Evolutionary conservation across 73 alveolate species (phyloP).

Genomic region (Loxodes magnus): DNA sequence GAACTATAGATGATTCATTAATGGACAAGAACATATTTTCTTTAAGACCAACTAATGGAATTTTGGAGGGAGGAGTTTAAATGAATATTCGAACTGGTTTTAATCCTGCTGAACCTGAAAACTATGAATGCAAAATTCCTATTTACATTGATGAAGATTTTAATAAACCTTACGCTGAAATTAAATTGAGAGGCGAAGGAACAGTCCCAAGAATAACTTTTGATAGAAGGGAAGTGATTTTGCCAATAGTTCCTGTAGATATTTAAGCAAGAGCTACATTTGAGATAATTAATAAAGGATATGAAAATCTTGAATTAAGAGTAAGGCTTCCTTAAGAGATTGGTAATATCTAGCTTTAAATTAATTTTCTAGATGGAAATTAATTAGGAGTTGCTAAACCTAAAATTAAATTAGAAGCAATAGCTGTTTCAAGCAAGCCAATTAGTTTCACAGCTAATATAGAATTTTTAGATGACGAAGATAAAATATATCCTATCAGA

Average conservation of each 20-base stretch:
- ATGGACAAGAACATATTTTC: slow-evolving; percentile 55
- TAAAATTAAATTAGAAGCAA: slow-evolving; percentile 81
- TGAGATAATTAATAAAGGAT: slow-evolving; percentile 87
- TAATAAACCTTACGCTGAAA: slow-evolving; percentile 57
- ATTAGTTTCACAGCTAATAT: slow-evolving; percentile 88
- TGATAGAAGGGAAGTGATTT: slow-evolving; percentile 90
- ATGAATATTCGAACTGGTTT: slow-evolving; percentile 83
- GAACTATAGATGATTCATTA: slow-evolving; percentile 66
- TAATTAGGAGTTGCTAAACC: slow-evolving; percentile 66
- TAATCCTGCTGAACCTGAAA: slow-evolving; percentile 87
- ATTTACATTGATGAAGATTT: slow-evolving; percentile 58
- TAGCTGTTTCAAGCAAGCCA: slow-evolving; percentile 71
- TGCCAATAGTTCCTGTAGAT: slow-evolving; percentile 93
- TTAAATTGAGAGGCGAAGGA: slow-evolving; percentile 92
- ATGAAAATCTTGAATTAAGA: slow-evolving; percentile 85
- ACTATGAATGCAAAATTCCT: slow-evolving; percentile 72
- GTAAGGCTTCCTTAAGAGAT: slow-evolving; percentile 76
- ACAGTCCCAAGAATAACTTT: slow-evolving; percentile 88
- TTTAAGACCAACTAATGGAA: slow-evolving; percentile 78
- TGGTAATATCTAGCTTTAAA: slow-evolving; percentile 55
- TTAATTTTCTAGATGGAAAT: slow-evolving; percentile 77
- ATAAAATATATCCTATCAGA: slow-evolving; percentile 81
- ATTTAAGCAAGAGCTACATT: slow-evolving; percentile 80
- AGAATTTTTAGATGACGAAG: slow-evolving; percentile 91
- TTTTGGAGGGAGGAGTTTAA: slow-evolving; percentile 73